Conservation (phyloP, 2,329 filamentous ascomycete species). For the Alternaria burnsii region DNA sequence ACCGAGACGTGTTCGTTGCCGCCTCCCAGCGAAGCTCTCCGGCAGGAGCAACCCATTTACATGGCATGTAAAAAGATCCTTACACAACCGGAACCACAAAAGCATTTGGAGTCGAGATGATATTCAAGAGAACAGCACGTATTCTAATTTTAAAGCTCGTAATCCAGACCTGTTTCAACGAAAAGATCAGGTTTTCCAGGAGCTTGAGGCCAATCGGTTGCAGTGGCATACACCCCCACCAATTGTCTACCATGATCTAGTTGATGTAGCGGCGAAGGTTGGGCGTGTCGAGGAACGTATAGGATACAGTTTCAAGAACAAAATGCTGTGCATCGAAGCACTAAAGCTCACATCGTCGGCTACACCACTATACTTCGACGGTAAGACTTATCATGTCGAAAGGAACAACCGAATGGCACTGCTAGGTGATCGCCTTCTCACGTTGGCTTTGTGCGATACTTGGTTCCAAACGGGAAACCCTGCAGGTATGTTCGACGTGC, state of each 20-base stretch:
- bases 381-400: conserved; percentile 9
- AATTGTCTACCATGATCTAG: conserved; percentile 18
- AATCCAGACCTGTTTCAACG: conserved; percentile 25
- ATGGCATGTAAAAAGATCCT: neutral
- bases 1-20: conserved; percentile 3
- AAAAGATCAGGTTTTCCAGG: conserved; percentile 22
- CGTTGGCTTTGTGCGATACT: conserved; percentile 22
- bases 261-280: conserved; percentile 26
- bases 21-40: neutral
- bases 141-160: conserved; percentile 23
- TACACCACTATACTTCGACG: conserved; percentile 27
- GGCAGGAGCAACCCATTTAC: neutral
- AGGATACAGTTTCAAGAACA: conserved; percentile 34
- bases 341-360: conserved; percentile 20
- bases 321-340: conserved; percentile 28
- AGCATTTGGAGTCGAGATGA: neutral
- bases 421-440: conserved; percentile 30
- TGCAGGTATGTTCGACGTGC: conserved; percentile 6
- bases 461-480: conserved; percentile 28
- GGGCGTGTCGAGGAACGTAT: conserved; percentile 23
- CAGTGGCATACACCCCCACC: conserved; percentile 15
- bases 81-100: neutral
- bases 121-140: neutral
- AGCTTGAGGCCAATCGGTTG: conserved; percentile 12
- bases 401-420: conserved; percentile 34